Evolutionary conservation across 495 filamentous ascomycete species (phyloP), one percentile per base, ranked within the genome.

Genomic region (Neurospora africana): DNA sequence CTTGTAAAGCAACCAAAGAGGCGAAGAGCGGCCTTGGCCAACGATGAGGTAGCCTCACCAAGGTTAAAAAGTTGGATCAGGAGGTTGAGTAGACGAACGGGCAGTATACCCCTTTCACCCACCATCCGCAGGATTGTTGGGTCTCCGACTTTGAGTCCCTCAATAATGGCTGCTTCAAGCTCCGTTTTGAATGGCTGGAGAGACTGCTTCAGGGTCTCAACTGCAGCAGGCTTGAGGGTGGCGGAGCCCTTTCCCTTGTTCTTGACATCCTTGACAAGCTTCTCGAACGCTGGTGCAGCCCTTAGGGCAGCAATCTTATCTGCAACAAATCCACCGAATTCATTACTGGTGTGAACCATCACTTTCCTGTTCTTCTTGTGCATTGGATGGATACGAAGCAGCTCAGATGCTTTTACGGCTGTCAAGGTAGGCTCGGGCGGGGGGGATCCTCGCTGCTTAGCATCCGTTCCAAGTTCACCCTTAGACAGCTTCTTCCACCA

Each of bases 21-120:
- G 77, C 87, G 88, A 2, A 95, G 85, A 27, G 93, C 87, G 27
- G 86, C 88, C 47, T 87, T 83, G 9, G 89, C 83, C 23, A 95
- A 79, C 37, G 83, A 79, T 0, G 91, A 89, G 73, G 89, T 86
- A 73, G 86, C 87, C 74, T 94, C 92, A 33, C 87, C 84, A 7
- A 87, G 84, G 74, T 89, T 88, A 71, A 90, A 87, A 6, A 91
- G 87, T 73, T 91, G 87, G 33, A 88, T 83, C 40, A 96, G 79
- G 76, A 83, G 89, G 84, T 83, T 91, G 82, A 73, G 88, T 82
- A 85, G 87, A 70, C 80, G 87, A 83, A 83, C 77, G 67, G 83
- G 77, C 70, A 86, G 72, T 72, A 80, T 82, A 30, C 77, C 75
- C 44, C 82, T 81, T 69, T 74, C 74, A 37, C 81, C 82, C 69